Percentiles rank a stretch among this genome's conserved stretches.
phyloP scores from a whole-genome alignment of 441 rosid genomes.

The Pelargonium myrrhifolium region DNA sequence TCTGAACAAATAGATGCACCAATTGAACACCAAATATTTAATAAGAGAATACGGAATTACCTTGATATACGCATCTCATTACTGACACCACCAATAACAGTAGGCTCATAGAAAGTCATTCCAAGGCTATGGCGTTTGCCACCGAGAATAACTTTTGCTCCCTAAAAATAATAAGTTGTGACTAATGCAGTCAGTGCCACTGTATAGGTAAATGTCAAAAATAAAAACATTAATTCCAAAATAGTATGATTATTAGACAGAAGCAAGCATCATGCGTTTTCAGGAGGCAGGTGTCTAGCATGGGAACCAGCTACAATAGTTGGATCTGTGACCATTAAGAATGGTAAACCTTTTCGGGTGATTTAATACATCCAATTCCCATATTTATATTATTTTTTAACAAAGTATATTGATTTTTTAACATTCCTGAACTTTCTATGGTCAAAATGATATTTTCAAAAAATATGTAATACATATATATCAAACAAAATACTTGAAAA shows the following conservation, averaged over 20 bases:
- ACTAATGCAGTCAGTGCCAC: neutral
- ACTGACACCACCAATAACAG: constrained; percentile 60
- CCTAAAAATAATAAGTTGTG: constrained; percentile 39
- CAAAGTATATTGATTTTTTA: neutral
- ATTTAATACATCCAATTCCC: neutral
- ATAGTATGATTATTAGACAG: neutral
- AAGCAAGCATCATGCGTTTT: neutral
- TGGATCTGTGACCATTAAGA: neutral
- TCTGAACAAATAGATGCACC: constrained; percentile 3
- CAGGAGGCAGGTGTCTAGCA: neutral
- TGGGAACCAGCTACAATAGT: neutral
- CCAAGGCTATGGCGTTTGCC: constrained; percentile 94
- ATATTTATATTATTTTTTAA: neutral
- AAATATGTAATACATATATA: too few relatives aligned
- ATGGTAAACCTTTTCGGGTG: neutral
- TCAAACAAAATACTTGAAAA: too few relatives aligned
- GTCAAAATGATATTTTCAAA: too few relatives aligned
- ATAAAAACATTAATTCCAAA: neutral
- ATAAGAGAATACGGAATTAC: constrained; percentile 30
- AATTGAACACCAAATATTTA: neutral
- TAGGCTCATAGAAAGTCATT: constrained; percentile 89
- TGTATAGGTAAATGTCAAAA: neutral
- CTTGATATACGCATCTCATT: constrained; percentile 67
- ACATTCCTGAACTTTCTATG: neutral
- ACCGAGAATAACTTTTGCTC: constrained; percentile 87